Percentiles rank a stretch among this genome's conserved stretches.
Evolutionary conservation across 495 filamentous ascomycete genomes (phyloP).

Genomic region (Amphirosellinia nigrospora): DNA sequence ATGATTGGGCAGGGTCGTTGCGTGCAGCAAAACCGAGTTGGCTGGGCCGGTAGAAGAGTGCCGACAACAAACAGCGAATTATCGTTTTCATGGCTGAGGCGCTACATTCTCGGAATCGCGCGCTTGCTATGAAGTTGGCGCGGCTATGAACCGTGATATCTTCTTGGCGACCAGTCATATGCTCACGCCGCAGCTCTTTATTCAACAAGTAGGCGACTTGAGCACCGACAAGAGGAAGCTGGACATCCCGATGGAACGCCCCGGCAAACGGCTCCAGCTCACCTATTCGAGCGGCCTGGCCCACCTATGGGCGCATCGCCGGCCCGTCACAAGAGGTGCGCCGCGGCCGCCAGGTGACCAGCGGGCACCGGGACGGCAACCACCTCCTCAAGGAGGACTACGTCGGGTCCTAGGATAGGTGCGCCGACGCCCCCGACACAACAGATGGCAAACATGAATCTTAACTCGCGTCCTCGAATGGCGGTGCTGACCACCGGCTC

Average conservation of each 20-base stretch:
- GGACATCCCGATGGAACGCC: slow-evolving; percentile 80
- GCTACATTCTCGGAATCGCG: slow-evolving; percentile 91
- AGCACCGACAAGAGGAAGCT: slow-evolving; percentile 74
- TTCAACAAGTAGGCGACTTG: slow-evolving; percentile 82
- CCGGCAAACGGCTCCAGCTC: slow-evolving; percentile 79
- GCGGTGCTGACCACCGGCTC: slow-evolving; percentile 39
- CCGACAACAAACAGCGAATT: slow-evolving; percentile 86
- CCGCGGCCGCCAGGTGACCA: slow-evolving; percentile 41
- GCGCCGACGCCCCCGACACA: slow-evolving; percentile 59
- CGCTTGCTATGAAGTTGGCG: slow-evolving; percentile 85
- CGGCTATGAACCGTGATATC: slow-evolving; percentile 74
- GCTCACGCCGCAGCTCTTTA: slow-evolving; percentile 78
- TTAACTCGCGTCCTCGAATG: slow-evolving; percentile 47
- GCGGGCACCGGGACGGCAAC: slow-evolving; percentile 37
- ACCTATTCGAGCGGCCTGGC: slow-evolving; percentile 82
- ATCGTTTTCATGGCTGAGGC: slow-evolving; percentile 95
- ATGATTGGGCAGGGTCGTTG: slow-evolving; percentile 71
- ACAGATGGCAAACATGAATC: slow-evolving; percentile 63
- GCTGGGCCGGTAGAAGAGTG: slow-evolving; percentile 77
- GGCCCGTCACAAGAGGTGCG: slow-evolving; percentile 11
- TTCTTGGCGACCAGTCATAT: slow-evolving; percentile 92
- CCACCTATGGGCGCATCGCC: slow-evolving; percentile 50
- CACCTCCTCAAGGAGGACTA: slow-evolving; percentile 35
- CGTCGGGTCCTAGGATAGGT: slow-evolving; percentile 32
- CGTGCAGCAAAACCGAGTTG: slow-evolving; percentile 90